Conservation (phyloP, 2,329 filamentous ascomycete genomes). For the Colletotrichum sp. region DNA sequence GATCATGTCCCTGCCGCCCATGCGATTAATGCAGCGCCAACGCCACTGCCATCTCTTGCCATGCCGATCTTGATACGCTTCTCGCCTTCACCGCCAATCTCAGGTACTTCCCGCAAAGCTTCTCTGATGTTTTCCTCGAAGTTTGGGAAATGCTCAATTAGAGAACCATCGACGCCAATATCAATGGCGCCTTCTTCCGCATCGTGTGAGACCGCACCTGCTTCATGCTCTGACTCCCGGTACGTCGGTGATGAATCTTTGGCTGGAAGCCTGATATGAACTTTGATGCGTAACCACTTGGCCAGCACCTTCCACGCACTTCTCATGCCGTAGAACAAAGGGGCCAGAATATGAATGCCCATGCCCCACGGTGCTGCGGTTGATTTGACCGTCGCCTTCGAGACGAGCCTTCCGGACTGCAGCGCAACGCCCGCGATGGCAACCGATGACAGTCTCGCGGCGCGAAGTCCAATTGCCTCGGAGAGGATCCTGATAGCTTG, state of each 20-base stretch:
- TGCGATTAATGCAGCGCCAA: constrained; percentile 75
- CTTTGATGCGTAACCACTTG: not conserved
- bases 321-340: not conserved
- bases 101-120: constrained; percentile 65
- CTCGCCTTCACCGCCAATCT: constrained; percentile 65
- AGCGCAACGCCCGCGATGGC: constrained; percentile 27
- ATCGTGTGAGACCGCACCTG: not conserved
- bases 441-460: constrained; percentile 25
- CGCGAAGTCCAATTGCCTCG: constrained; percentile 22
- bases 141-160: constrained; percentile 75
- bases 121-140: constrained; percentile 71
- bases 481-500: constrained; percentile 66
- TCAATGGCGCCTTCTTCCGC: constrained; percentile 56
- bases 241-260: not conserved
- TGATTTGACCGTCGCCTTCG: not conserved
- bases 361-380: not conserved
- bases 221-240: not conserved
- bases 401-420: constrained; percentile 21
- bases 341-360: not conserved
- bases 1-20: constrained; percentile 18
- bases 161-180: constrained; percentile 73
- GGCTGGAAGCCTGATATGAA: not conserved
- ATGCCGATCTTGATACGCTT: constrained; percentile 72
- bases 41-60: constrained; percentile 75
- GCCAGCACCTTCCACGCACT: not conserved